Conservation (phyloP, 2,329 filamentous ascomycete genomes). For the Xylariales sp. region DNA sequence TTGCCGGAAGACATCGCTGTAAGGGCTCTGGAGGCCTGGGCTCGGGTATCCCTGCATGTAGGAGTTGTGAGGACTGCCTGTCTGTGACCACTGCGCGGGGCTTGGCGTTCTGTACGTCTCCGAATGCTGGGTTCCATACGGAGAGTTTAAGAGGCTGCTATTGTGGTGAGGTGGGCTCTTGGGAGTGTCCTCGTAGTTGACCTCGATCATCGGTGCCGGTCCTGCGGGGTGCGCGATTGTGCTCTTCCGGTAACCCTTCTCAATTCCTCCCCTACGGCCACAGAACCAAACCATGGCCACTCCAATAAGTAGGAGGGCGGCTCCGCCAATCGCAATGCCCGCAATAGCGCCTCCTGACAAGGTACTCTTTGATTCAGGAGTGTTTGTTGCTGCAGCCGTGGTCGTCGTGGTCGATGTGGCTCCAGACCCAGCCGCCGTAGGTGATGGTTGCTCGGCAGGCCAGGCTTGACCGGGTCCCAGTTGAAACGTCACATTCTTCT, state of each 20-base stretch:
- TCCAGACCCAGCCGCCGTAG: constrained; percentile 16
- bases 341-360: constrained; percentile 49
- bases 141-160: constrained; percentile 7
- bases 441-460: constrained; percentile 35
- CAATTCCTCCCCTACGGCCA: constrained; percentile 34
- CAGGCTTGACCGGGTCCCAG: constrained; percentile 52
- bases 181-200: constrained; percentile 14
- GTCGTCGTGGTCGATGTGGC: constrained; percentile 10
- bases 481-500: constrained; percentile 44
- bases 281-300: constrained; percentile 44
- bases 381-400: constrained; percentile 11
- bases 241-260: constrained; percentile 28
- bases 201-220: constrained; percentile 20
- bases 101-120: constrained; percentile 11
- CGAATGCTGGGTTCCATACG: constrained; percentile 7
- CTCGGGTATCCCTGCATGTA: constrained; percentile 13
- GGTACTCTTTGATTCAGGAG: constrained; percentile 9
- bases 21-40: constrained; percentile 7
- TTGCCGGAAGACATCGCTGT: constrained; percentile 1
- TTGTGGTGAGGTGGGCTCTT: constrained; percentile 11
- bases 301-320: constrained; percentile 38
- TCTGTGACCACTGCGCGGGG: constrained; percentile 9
- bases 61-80: constrained; percentile 13
- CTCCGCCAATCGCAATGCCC: constrained; percentile 51
- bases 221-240: constrained; percentile 6